These are phyloP conservation scores for Sporothrix brasiliensis DNA, from an alignment of 2,329 filamentous ascomycete genomes.

Conservation along the genomic window DNA sequence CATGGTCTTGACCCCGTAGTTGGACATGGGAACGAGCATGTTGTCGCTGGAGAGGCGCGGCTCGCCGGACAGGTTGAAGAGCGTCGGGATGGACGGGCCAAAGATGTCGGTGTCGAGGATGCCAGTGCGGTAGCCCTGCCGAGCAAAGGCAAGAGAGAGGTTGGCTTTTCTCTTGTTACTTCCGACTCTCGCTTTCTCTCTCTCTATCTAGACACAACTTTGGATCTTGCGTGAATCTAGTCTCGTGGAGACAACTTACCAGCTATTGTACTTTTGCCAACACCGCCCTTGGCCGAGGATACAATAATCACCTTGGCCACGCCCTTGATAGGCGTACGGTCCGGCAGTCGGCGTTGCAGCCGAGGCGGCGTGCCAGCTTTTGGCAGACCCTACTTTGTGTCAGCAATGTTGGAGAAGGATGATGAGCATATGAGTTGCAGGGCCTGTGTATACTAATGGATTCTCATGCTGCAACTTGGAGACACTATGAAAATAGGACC, in stretches of 20 bases:
- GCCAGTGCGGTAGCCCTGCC: slow-evolving; percentile 77
- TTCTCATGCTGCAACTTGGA: slow-evolving; percentile 74
- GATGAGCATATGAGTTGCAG: not conserved
- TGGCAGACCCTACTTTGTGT: slow-evolving; percentile 72
- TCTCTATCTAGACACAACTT: too few relatives aligned
- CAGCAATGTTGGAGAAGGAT: slow-evolving; percentile 6
- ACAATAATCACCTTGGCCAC: slow-evolving; percentile 95
- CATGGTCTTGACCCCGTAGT: slow-evolving; percentile 97
- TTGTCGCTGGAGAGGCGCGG: slow-evolving; percentile 75
- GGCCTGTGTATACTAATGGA: slow-evolving; percentile 65
- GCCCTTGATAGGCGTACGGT: slow-evolving; percentile 76
- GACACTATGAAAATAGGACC: slow-evolving; percentile 55
- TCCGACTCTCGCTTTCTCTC: too few relatives aligned
- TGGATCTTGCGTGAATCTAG: not conserved
- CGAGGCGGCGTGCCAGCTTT: slow-evolving; percentile 73
- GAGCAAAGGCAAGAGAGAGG: slow-evolving; percentile 81
- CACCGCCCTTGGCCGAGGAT: slow-evolving; percentile 95
- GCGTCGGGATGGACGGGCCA: slow-evolving; percentile 88
- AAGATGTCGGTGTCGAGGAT: slow-evolving; percentile 97
- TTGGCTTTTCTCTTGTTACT: slow-evolving; percentile 57
- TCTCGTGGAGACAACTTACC: slow-evolving; percentile 50
- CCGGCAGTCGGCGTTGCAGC: slow-evolving; percentile 78
- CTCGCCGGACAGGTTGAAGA: slow-evolving; percentile 80
- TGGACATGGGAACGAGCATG: slow-evolving; percentile 81
- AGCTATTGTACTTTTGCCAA: slow-evolving; percentile 93